These are phyloP conservation scores for Barnettozyma sp. DNA, from an alignment of 805 yeast genomes.

Conservation along the genomic window DNA sequence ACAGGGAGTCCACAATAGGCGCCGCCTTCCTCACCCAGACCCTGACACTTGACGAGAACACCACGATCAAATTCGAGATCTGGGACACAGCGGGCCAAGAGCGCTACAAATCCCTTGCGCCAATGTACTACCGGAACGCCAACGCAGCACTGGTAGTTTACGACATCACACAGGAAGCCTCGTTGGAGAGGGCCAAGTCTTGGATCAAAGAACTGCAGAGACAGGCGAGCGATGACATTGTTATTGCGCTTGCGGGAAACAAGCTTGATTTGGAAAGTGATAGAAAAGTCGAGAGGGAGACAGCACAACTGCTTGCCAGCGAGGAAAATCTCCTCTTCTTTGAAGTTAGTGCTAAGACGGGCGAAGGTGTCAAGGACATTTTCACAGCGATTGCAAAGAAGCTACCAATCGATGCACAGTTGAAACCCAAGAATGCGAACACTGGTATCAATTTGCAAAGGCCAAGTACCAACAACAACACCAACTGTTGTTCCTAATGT, in stretches of 20 bases:
- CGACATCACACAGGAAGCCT: conserved; percentile 61
- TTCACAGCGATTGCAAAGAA: conserved; percentile 45
- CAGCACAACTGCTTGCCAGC: conserved; percentile 48
- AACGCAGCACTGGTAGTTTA: conserved; percentile 76
- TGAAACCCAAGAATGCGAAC: conserved; percentile 17
- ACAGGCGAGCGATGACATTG: conserved; percentile 56
- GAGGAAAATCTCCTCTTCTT: conserved; percentile 44
- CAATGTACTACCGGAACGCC: conserved; percentile 77
- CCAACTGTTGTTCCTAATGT: conserved; percentile 32
- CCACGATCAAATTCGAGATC: conserved; percentile 41
- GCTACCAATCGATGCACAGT: conserved; percentile 28
- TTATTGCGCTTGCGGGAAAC: conserved; percentile 71
- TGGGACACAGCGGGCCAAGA: conserved; percentile 97
- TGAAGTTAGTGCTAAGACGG: conserved; percentile 56
- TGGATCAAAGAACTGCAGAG: conserved; percentile 74
- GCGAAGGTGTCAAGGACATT: conserved; percentile 40
- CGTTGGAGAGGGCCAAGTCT: conserved; percentile 60
- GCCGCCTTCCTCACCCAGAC: conserved; percentile 94
- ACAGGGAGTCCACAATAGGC: conserved; percentile 92
- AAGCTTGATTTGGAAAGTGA: conserved; percentile 53
- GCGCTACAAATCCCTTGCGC: conserved; percentile 74
- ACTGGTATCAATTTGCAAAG: conserved; percentile 33
- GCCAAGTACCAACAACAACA: conserved; percentile 37
- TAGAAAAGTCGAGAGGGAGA: conserved; percentile 37
- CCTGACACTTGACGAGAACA: conserved; percentile 38